Percentiles rank a stretch among this genome's conserved stretches.
Evolutionary conservation across 1,284 basidiomycete genomes (phyloP).

Genomic region (Trichosporon coremiiforme): DNA sequence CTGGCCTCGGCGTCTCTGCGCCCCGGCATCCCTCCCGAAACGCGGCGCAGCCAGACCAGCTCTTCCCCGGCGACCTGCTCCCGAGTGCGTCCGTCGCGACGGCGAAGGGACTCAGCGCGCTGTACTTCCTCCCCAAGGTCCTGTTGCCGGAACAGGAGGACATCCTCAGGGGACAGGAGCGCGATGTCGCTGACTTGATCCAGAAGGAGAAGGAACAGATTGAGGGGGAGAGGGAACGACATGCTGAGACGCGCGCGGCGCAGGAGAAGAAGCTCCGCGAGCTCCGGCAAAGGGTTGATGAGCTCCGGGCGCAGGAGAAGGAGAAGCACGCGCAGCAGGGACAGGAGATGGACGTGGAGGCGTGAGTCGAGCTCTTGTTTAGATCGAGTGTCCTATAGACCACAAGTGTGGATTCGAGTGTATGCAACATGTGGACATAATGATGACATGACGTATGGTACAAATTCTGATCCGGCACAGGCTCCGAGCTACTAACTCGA

Average conservation of each 20-base stretch:
- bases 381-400: background rate
- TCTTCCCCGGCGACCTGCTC: constrained; percentile 44
- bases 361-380: background rate
- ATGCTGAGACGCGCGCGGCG: constrained; percentile 38
- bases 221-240: constrained; percentile 37
- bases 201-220: constrained; percentile 37
- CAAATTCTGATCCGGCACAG: background rate
- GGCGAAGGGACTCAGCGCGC: constrained; percentile 35
- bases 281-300: constrained; percentile 34
- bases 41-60: constrained; percentile 25
- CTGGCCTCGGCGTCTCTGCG: background rate
- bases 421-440: background rate
- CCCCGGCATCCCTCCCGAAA: background rate
- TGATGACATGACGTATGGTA: constrained; percentile 13
- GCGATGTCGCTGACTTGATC: constrained; percentile 33
- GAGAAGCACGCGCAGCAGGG: constrained; percentile 27
- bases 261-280: constrained; percentile 32
- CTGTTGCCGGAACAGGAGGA: constrained; percentile 49
- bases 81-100: constrained; percentile 44
- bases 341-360: constrained; percentile 23
- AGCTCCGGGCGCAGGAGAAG: constrained; percentile 38
- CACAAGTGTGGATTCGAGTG: too few relatives aligned
- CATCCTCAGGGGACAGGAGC: constrained; percentile 34
- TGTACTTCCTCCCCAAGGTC: constrained; percentile 53
- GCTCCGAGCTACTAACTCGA: constrained; percentile 11